A percentile compares a stretch with the other conserved stretches of the same genome.
These are phyloP conservation scores for Entrophospora sp. DNA, from an alignment of 192 early-diverging fungal genomes.

Conservation along the genomic window DNA sequence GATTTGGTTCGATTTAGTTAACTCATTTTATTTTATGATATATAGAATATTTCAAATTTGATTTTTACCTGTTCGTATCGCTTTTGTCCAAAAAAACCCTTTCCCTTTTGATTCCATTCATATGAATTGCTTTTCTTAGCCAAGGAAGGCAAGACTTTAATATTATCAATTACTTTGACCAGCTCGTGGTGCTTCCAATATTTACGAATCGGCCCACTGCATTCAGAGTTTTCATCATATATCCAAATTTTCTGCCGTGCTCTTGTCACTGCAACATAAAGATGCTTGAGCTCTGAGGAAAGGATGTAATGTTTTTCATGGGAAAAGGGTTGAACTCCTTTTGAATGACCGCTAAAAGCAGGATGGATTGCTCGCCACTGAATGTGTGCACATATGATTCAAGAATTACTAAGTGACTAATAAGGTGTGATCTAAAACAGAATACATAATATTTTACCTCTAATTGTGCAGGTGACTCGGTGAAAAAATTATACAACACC, in stretches of 20 bases:
- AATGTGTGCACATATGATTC: not conserved
- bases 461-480: not conserved
- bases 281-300: constrained; percentile 16
- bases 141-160: not conserved
- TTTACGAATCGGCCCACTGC: not conserved
- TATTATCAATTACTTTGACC: not conserved
- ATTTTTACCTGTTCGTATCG: constrained; percentile 7
- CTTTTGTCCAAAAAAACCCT: not conserved
- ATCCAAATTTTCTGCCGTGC: constrained; percentile 10
- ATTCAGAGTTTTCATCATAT: constrained; percentile 5
- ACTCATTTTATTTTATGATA: not conserved
- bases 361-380: constrained; percentile 13
- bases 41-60: not conserved
- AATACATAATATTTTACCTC: not conserved
- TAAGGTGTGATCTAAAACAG: not conserved
- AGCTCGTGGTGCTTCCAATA: not conserved
- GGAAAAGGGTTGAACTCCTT: not conserved
- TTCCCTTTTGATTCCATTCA: constrained; percentile 5
- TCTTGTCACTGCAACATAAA: constrained; percentile 19
- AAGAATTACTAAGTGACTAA: not conserved
- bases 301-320: constrained; percentile 12
- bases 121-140: not conserved
- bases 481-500: constrained; percentile 20
- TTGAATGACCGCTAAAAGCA: not conserved
- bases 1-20: not conserved